Evolutionary conservation across 2,329 filamentous ascomycete genomes (phyloP).

Genomic region (Phaeosphaeria sp.): DNA sequence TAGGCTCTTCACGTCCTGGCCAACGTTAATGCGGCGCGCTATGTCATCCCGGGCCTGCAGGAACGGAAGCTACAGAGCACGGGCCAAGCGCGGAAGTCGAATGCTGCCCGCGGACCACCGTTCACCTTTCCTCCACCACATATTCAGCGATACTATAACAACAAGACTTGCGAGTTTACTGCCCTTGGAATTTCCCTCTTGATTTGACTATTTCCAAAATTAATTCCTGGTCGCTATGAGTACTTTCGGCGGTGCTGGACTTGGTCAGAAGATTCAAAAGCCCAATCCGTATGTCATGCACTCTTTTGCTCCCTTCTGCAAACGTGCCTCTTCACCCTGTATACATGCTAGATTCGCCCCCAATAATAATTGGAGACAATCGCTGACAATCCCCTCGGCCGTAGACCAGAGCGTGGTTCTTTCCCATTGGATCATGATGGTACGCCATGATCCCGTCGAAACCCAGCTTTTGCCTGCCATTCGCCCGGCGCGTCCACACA

Average conservation of each 20-base stretch:
- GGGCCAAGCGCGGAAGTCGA: too few relatives aligned
- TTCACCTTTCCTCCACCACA: too few relatives aligned
- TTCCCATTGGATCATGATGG: slow-evolving; percentile 97
- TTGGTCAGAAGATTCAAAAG: slow-evolving; percentile 67
- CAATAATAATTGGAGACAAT: neutral
- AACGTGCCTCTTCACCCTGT: too few relatives aligned
- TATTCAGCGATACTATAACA: too few relatives aligned
- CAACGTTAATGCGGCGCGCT: too few relatives aligned
- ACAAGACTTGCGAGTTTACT: neutral
- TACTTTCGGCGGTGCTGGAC: slow-evolving; percentile 74
- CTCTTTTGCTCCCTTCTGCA: slow-evolving; percentile 3
- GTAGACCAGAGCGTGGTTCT: slow-evolving; percentile 85
- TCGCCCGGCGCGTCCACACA: neutral
- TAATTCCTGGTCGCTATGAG: slow-evolving; percentile 56
- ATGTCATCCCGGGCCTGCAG: too few relatives aligned
- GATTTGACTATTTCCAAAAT: too few relatives aligned
- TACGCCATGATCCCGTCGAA: slow-evolving; percentile 50
- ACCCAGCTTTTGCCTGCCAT: slow-evolving; percentile 48
- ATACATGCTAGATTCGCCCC: neutral
- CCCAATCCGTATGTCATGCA: slow-evolving; percentile 68
- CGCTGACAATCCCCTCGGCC: slow-evolving; percentile 12
- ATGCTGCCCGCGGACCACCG: too few relatives aligned
- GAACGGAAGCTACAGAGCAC: too few relatives aligned
- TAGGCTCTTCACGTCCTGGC: too few relatives aligned
- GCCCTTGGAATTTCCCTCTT: neutral